These are phyloP conservation scores for Pilasporangium apinafurcum DNA, from an alignment of 352 stramenopile species.

Conservation along the genomic window DNA sequence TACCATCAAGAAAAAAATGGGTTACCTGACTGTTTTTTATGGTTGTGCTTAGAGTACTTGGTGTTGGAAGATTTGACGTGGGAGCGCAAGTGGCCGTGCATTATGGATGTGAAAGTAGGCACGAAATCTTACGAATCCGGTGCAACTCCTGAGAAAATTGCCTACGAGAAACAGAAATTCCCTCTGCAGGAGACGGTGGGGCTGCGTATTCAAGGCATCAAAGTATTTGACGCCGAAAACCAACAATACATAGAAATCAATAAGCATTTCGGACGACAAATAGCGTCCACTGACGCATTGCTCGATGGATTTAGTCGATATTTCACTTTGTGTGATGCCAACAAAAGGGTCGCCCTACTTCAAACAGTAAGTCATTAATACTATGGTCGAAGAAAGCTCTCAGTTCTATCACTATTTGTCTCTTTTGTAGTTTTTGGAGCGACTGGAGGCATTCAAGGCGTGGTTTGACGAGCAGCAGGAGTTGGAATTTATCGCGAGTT, in stretches of 20 bases:
- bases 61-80: conserved; percentile 88
- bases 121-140: conserved; percentile 91
- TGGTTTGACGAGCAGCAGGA: conserved; percentile 81
- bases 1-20: not conserved
- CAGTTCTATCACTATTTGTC: not conserved
- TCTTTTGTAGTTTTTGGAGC: conserved; percentile 43
- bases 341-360: conserved; percentile 28
- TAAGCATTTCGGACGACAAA: conserved; percentile 82
- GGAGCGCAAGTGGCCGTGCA: conserved; percentile 77
- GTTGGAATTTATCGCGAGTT: conserved; percentile 92
- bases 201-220: conserved; percentile 94
- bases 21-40: not conserved
- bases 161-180: conserved; percentile 90
- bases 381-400: not conserved
- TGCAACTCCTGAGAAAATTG: conserved; percentile 85
- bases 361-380: conserved; percentile 20
- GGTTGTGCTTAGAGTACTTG: conserved; percentile 60
- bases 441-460: conserved; percentile 47
- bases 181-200: conserved; percentile 86
- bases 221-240: conserved; percentile 60
- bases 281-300: conserved; percentile 55
- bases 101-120: conserved; percentile 97
- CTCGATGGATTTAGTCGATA: conserved; percentile 68
- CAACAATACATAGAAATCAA: conserved; percentile 71
- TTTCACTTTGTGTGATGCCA: conserved; percentile 39